Percentiles rank a stretch among this genome's conserved stretches.
phyloP scores from a whole-genome alignment of 805 yeast species.

The Ogataea chonburiensis region DNA sequence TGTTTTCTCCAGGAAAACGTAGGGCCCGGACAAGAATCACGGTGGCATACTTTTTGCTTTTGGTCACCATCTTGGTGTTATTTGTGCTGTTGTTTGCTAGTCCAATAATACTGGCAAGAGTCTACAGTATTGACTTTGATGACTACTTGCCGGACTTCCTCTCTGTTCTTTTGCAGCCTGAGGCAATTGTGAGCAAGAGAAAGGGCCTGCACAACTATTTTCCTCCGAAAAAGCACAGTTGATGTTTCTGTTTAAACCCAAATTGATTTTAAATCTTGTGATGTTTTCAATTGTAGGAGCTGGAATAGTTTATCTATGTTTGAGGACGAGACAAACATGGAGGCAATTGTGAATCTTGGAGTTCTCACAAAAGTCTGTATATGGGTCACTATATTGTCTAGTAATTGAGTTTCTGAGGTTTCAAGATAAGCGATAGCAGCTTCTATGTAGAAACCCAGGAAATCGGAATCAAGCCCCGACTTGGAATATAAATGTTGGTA shows the following conservation, averaged over 20 bases:
- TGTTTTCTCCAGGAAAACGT: slow-evolving; percentile 42
- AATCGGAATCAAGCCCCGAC: slow-evolving; percentile 50
- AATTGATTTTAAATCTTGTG: slow-evolving; percentile 13
- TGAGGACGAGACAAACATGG: slow-evolving; percentile 33
- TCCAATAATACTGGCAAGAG: slow-evolving; percentile 39
- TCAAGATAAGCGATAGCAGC: slow-evolving; percentile 34
- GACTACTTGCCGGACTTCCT: slow-evolving; percentile 41
- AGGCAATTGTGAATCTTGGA: slow-evolving; percentile 38
- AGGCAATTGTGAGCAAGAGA: slow-evolving; percentile 25
- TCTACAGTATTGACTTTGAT: slow-evolving; percentile 40
- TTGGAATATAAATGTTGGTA: slow-evolving; percentile 36
- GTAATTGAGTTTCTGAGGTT: slow-evolving; percentile 20
- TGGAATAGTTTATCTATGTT: slow-evolving; percentile 17
- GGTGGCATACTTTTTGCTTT: slow-evolving; percentile 36
- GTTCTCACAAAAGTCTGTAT: slow-evolving; percentile 33
- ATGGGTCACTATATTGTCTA: slow-evolving; percentile 22
- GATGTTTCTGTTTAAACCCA: slow-evolving; percentile 14
- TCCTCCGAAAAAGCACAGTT: slow-evolving; percentile 24
- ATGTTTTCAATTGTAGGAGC: slow-evolving; percentile 8
- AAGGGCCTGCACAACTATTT: slow-evolving; percentile 40
- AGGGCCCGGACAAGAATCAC: slow-evolving; percentile 38
- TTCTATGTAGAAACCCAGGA: slow-evolving; percentile 46
- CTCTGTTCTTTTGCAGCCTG: slow-evolving; percentile 44
- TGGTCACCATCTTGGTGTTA: slow-evolving; percentile 30
- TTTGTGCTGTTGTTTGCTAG: slow-evolving; percentile 37